Conservation (phyloP, 225 moss, liverwort and hornwort genomes). For the Neckera pumila region DNA sequence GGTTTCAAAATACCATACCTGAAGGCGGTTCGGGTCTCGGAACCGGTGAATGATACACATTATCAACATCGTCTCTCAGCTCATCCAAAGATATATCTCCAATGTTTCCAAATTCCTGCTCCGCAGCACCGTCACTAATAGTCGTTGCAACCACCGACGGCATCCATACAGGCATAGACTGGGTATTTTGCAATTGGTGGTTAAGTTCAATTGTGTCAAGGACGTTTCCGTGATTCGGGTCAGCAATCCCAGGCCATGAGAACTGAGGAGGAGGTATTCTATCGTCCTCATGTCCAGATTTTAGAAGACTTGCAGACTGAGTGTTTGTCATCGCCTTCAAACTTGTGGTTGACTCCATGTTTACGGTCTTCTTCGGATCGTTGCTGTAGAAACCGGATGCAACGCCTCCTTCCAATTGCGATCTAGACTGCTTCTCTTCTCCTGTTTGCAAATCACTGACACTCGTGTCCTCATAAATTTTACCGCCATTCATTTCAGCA, state of each 20-base stretch:
- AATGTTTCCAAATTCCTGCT: conserved; percentile 13
- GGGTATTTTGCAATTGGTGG: conserved; percentile 17
- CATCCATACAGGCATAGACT: conserved; percentile 36
- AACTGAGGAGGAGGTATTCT: background rate
- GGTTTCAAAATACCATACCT: background rate
- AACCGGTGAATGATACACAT: background rate
- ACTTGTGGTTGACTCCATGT: background rate
- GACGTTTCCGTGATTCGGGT: background rate
- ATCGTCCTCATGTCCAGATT: background rate
- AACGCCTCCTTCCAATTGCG: background rate
- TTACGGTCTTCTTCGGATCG: background rate
- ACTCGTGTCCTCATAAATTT: background rate
- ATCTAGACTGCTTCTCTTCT: background rate
- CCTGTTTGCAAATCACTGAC: background rate
- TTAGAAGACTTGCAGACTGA: conserved; percentile 8
- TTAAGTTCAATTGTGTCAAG: background rate
- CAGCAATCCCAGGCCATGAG: background rate
- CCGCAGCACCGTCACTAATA: conserved; percentile 9
- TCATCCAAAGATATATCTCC: conserved; percentile 26
- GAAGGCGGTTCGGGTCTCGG: background rate
- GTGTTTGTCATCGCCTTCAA: conserved; percentile 16
- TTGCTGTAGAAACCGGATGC: background rate
- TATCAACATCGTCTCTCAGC: conserved; percentile 20
- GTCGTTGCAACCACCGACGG: conserved; percentile 31
- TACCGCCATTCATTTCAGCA: background rate